Evolutionary conservation across 2,329 filamentous ascomycete species (phyloP).

Genomic region (Helminthosporium solani): DNA sequence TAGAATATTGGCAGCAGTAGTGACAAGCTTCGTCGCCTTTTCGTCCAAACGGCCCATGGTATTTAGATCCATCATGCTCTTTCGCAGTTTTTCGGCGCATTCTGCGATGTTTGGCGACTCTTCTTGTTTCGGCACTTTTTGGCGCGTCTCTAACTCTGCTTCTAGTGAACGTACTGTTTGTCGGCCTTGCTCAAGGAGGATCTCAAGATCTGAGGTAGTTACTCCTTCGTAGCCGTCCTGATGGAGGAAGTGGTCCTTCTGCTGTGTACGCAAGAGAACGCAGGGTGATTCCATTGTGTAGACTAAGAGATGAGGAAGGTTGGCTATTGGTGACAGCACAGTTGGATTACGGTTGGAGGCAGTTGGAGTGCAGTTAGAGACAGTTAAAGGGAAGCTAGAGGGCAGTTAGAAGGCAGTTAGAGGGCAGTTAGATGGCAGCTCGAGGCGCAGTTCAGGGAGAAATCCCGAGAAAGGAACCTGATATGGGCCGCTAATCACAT

Average conservation of each 20-base stretch:
- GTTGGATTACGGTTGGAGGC: neutral
- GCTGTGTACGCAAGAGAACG: neutral
- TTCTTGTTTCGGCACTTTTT: neutral
- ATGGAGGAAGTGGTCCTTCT: neutral
- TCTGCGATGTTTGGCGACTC: neutral
- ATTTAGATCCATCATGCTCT: neutral
- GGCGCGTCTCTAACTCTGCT: neutral
- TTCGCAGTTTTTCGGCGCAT: neutral
- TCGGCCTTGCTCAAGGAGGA: neutral
- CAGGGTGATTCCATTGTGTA: neutral
- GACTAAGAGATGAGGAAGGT: neutral
- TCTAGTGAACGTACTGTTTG: neutral
- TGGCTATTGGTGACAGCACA: neutral
- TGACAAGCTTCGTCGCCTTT: neutral
- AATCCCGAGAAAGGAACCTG: too few species aligned
- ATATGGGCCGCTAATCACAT: too few species aligned
- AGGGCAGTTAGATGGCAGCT: too few species aligned
- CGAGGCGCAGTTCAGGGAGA: too few species aligned
- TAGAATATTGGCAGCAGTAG: neutral
- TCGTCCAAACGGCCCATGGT: neutral
- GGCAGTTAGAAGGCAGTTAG: too few species aligned
- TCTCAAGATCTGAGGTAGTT: neutral
- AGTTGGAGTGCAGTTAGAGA: neutral
- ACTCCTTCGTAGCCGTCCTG: neutral
- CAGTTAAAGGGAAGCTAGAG: neutral